phyloP scores from a whole-genome alignment of 768 basidiomycete genomes.

The Podaxis carcinomalis region DNA sequence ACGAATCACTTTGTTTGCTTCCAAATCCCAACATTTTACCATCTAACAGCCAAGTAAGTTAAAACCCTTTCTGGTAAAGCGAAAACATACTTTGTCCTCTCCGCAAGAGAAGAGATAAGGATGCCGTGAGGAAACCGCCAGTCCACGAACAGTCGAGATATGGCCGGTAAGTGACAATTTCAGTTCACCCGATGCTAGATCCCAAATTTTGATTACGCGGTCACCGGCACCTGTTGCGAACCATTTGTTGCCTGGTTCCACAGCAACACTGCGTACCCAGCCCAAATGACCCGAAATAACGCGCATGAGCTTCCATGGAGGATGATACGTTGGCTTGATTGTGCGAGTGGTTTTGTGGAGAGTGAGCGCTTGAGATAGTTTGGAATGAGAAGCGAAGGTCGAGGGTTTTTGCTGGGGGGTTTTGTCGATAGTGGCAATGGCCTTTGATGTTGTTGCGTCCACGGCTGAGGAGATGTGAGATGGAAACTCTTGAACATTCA shows the following conservation, averaged over 20 bases:
- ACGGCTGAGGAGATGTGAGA: constrained; percentile 25
- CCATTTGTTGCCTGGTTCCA: constrained; percentile 98
- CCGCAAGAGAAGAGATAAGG: constrained; percentile 97
- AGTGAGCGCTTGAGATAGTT: constrained; percentile 84
- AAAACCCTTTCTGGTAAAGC: background rate
- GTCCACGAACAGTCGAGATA: constrained; percentile 92
- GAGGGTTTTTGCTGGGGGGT: constrained; percentile 65
- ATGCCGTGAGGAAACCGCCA: constrained; percentile 89
- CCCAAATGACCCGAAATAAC: constrained; percentile 98
- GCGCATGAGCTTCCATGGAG: constrained; percentile 92
- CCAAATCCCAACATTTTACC: constrained; percentile 99
- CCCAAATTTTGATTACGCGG: constrained; percentile 98
- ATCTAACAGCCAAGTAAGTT: constrained; percentile 49
- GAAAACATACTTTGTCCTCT: constrained; percentile 83
- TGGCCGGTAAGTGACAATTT: constrained; percentile 97
- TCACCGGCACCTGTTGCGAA: constrained; percentile 98
- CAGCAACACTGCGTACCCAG: constrained; percentile 94
- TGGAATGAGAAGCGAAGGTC: constrained; percentile 58
- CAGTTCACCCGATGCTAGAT: constrained; percentile 93
- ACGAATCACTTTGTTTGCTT: constrained; percentile 97
- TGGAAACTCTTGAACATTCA: background rate
- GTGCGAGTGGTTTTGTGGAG: constrained; percentile 92
- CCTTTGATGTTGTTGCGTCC: constrained; percentile 51
- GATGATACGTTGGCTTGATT: constrained; percentile 93
- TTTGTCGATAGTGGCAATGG: constrained; percentile 74